A percentile compares a stretch with the other conserved stretches of the same genome.
phyloP scores from a whole-genome alignment of 139 green algal species.

The Chlorella vulgaris region DNA sequence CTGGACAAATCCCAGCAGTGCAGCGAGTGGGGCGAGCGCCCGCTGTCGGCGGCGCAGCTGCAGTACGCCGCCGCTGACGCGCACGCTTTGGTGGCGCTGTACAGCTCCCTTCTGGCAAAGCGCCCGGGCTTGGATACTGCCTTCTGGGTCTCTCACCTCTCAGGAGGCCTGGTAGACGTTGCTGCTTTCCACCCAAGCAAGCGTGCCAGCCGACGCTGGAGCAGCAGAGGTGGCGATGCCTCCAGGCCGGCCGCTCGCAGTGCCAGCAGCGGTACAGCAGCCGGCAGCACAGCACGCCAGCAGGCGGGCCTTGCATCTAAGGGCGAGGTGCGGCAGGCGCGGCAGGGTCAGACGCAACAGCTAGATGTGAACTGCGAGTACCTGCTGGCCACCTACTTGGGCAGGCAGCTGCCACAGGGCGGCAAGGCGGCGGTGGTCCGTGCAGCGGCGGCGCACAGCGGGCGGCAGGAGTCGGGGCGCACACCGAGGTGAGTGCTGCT shows the following conservation, averaged over 20 bases:
- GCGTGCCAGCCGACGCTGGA: not conserved
- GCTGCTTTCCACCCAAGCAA: constrained; percentile 18
- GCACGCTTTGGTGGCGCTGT: constrained; percentile 39
- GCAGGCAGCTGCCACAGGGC: constrained; percentile 22
- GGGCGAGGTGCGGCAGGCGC: not conserved
- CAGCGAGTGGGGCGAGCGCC: not conserved
- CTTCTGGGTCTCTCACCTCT: constrained; percentile 8
- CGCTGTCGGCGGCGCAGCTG: constrained; percentile 38
- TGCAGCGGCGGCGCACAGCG: not conserved
- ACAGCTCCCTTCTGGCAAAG: not conserved
- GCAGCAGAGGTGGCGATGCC: not conserved
- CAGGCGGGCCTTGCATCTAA: not conserved
- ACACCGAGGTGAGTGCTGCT: constrained; percentile 17
- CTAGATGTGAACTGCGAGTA: constrained; percentile 4
- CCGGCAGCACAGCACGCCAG: not conserved
- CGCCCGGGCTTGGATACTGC: not conserved
- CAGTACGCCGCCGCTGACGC: constrained; percentile 48
- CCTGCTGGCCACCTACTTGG: constrained; percentile 21
- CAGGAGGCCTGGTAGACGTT: constrained; percentile 16
- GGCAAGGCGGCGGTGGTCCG: constrained; percentile 33
- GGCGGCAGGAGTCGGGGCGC: constrained; percentile 10
- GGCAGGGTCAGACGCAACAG: not conserved
- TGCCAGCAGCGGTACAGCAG: not conserved
- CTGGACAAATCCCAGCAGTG: not conserved
- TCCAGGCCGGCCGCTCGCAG: no score